These are phyloP conservation scores for Pyrenula massariospora DNA, from an alignment of 495 filamentous ascomycete genomes.

Conservation along the genomic window DNA sequence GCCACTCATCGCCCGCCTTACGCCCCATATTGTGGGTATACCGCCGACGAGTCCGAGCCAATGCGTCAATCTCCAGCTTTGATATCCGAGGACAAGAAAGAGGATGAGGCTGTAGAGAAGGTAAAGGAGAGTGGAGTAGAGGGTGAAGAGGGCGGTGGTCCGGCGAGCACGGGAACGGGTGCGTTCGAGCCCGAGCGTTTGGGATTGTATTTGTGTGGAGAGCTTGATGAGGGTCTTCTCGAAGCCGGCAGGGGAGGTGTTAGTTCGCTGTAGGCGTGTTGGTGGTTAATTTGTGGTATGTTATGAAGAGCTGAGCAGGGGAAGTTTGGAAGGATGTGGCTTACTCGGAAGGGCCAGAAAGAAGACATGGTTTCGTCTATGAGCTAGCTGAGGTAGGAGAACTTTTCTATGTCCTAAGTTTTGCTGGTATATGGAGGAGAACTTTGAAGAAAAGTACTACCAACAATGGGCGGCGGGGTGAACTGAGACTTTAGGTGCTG, in stretches of 20 bases:
- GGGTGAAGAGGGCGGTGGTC: constrained; percentile 73
- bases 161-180: constrained; percentile 61
- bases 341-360: neutral
- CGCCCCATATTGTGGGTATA: constrained; percentile 62
- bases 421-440: no score
- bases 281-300: constrained; percentile 2
- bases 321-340: neutral
- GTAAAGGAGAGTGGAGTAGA: constrained; percentile 84
- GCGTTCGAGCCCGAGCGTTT: constrained; percentile 57
- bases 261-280: constrained; percentile 46
- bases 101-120: constrained; percentile 73
- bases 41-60: constrained; percentile 67
- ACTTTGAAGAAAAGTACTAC: no score
- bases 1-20: constrained; percentile 44
- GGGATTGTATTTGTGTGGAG: constrained; percentile 64
- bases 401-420: no score
- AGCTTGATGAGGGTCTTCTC: constrained; percentile 79
- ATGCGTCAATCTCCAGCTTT: constrained; percentile 62
- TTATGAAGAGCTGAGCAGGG: neutral
- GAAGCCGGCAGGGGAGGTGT: constrained; percentile 80
- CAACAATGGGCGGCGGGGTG: no score
- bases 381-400: no score
- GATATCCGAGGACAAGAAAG: constrained; percentile 74
- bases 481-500: no score
- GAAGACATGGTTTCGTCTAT: neutral